Evolutionary conservation across 768 basidiomycete genomes (phyloP).

Genomic region (Trametes coccinea): DNA sequence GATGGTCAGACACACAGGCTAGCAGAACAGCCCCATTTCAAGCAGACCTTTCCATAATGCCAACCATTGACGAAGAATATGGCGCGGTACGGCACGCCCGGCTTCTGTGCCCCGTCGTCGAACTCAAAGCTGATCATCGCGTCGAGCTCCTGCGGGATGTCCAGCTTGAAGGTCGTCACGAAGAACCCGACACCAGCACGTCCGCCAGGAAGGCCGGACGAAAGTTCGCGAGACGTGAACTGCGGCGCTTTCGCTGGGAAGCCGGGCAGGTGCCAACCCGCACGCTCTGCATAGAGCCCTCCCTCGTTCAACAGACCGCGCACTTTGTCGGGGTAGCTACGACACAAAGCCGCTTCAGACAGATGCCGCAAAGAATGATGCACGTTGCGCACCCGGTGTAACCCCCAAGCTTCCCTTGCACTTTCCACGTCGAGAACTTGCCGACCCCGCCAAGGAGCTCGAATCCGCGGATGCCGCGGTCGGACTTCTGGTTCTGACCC

Average conservation of each 20-base stretch:
- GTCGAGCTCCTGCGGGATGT: constrained; percentile 59
- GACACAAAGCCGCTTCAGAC: background rate
- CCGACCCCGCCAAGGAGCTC: constrained; percentile 51
- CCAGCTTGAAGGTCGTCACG: constrained; percentile 66
- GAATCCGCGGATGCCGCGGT: constrained; percentile 82
- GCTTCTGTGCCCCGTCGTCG: constrained; percentile 37
- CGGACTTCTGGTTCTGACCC: constrained; percentile 56
- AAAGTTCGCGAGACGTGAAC: constrained; percentile 60
- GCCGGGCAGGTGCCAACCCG: constrained; percentile 51
- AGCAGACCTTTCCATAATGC: constrained; percentile 79
- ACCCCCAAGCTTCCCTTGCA: constrained; percentile 48
- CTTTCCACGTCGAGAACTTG: constrained; percentile 43
- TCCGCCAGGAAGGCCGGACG: constrained; percentile 55
- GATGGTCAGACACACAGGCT: background rate
- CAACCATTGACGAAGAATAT: constrained; percentile 82
- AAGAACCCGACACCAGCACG: constrained; percentile 80
- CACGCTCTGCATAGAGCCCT: constrained; percentile 44
- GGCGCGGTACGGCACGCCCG: constrained; percentile 69
- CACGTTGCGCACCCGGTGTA: constrained; percentile 35
- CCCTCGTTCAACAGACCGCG: constrained; percentile 48
- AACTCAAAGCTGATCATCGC: constrained; percentile 73
- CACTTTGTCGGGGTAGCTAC: constrained; percentile 71
- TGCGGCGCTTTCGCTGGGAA: constrained; percentile 52
- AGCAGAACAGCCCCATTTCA: background rate
- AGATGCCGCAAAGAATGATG: background rate